Conservation (phyloP, 345 rosid species). For the Pelargonium nanum region DNA sequence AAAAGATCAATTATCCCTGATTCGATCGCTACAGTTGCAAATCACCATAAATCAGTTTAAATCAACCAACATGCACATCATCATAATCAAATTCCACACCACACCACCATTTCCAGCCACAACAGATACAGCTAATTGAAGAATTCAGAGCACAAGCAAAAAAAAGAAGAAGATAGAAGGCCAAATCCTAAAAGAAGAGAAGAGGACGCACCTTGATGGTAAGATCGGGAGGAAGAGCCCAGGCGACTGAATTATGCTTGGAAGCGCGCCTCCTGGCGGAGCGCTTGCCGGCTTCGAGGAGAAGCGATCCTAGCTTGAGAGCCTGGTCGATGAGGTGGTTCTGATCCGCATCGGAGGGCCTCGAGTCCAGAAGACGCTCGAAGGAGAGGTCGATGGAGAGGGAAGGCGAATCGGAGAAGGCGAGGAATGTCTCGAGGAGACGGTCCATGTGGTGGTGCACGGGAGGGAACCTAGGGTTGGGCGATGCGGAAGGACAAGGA, state of each 20-base stretch:
- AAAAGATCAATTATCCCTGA: no score
- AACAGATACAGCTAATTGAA: not conserved
- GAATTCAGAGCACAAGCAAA: not conserved
- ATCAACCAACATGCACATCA: not conserved
- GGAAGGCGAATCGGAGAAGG: constrained; percentile 37
- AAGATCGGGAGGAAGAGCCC: constrained; percentile 76
- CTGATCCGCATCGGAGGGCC: constrained; percentile 41
- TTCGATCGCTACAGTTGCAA: not conserved
- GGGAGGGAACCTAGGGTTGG: constrained; percentile 10
- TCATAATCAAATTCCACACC: not conserved
- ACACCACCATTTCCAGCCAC: not conserved
- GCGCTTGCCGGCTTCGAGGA: constrained; percentile 52
- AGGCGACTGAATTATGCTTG: constrained; percentile 45
- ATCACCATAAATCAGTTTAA: no score
- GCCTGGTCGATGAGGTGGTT: constrained; percentile 55
- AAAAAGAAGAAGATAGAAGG: not conserved
- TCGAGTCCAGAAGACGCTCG: constrained; percentile 52
- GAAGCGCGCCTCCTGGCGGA: constrained; percentile 62
- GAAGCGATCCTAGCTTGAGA: constrained; percentile 42
- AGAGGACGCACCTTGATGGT: constrained; percentile 44
- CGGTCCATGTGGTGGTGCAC: constrained; percentile 20
- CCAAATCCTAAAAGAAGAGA: not conserved
- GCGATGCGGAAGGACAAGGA: constrained; percentile 19
- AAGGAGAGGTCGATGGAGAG: constrained; percentile 44
- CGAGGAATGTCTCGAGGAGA: constrained; percentile 40